These are phyloP conservation scores for Phytophthora vignae DNA, from an alignment of 352 stramenopile species.

Conservation along the genomic window DNA sequence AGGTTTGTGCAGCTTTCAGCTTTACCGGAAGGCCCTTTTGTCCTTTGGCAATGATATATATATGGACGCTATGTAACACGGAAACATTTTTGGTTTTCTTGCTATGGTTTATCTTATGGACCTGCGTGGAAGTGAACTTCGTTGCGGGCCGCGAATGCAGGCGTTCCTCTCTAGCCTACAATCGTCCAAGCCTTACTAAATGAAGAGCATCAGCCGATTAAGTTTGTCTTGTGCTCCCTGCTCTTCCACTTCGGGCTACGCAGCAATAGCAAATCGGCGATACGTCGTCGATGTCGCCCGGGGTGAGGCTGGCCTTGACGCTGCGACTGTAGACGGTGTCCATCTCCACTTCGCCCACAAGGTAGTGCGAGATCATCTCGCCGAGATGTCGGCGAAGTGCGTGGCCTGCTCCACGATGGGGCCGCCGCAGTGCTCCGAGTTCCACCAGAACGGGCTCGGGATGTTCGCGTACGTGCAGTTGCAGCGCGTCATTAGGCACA, in stretches of 20 bases:
- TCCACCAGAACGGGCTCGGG: slow-evolving; percentile 52
- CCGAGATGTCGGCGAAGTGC: slow-evolving; percentile 52
- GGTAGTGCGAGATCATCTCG: slow-evolving; percentile 42
- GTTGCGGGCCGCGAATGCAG: too few species aligned
- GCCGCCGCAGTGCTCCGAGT: slow-evolving; percentile 45
- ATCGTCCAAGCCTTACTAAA: too few species aligned
- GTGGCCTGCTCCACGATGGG: slow-evolving; percentile 54
- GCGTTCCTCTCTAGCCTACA: too few species aligned
- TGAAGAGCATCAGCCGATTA: background rate
- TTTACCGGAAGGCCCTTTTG: too few species aligned
- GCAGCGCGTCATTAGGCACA: slow-evolving; percentile 48
- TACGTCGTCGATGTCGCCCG: slow-evolving; percentile 32
- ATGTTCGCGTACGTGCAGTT: slow-evolving; percentile 48
- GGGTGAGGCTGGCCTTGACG: slow-evolving; percentile 51
- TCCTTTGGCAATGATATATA: too few species aligned
- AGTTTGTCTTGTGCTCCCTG: slow-evolving; percentile 8
- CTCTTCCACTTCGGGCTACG: too few species aligned
- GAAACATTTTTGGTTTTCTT: too few species aligned
- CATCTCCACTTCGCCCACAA: slow-evolving; percentile 46
- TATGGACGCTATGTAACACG: too few species aligned
- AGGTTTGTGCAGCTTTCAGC: too few species aligned
- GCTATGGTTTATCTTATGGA: too few species aligned
- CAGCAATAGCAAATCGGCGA: too few species aligned
- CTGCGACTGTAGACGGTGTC: slow-evolving; percentile 49
- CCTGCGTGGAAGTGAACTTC: too few species aligned